Conservation (phyloP, 805 yeast species). For the Ogataea chonburiensis region DNA sequence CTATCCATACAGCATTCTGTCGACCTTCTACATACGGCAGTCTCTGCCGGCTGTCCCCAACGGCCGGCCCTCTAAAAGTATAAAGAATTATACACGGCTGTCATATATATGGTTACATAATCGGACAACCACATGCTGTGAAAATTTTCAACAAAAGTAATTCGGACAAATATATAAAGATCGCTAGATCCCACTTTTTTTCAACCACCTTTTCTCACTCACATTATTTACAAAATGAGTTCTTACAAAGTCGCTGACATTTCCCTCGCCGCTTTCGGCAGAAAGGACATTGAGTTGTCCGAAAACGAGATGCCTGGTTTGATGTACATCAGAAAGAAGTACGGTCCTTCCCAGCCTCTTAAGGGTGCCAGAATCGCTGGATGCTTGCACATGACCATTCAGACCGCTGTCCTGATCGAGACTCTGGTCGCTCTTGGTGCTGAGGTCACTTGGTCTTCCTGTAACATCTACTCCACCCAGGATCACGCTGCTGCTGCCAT, state of each 20-base stretch:
- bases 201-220: background rate
- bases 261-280: conserved; percentile 98
- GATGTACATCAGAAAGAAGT: conserved; percentile 93
- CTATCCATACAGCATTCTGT: too few species aligned
- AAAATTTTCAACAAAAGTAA: conserved; percentile 17
- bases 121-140: conserved; percentile 13
- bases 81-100: background rate
- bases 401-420: conserved; percentile 98
- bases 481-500: conserved; percentile 99
- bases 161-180: conserved; percentile 12
- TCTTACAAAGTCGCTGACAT: conserved; percentile 92
- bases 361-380: conserved; percentile 99
- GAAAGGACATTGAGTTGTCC: conserved; percentile 98
- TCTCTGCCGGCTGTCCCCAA: too few species aligned
- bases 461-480: conserved; percentile 99
- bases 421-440: conserved; percentile 97
- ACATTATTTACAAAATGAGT: conserved; percentile 35
- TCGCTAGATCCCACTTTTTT: conserved; percentile 9
- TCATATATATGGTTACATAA: conserved; percentile 9
- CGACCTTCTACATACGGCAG: too few species aligned
- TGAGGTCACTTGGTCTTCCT: conserved; percentile 98
- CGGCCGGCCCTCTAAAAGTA: too few species aligned
- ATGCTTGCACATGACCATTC: conserved; percentile 99
- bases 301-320: conserved; percentile 99
- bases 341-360: conserved; percentile 90